Conservation (phyloP, 1,284 basidiomycete genomes). For the Phellinidium pouzarii region DNA sequence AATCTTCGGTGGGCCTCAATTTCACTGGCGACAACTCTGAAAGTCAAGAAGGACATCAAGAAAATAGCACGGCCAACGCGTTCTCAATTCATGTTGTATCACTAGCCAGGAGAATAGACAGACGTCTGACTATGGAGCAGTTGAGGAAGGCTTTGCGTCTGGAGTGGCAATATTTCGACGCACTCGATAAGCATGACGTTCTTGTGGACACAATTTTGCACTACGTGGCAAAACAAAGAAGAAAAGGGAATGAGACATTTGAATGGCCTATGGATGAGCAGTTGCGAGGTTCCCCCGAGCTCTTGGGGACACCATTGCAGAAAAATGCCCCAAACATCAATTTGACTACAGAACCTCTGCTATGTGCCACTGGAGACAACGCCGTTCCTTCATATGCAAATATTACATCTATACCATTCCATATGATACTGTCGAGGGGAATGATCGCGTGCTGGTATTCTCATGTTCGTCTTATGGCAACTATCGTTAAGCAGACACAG, state of each 20-base stretch:
- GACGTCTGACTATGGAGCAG: constrained; percentile 48
- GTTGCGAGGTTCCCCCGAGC: neutral
- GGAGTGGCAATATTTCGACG: constrained; percentile 49
- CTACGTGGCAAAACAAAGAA: constrained; percentile 35
- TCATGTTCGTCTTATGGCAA: constrained; percentile 48
- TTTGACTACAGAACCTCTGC: constrained; percentile 29
- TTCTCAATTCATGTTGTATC: constrained; percentile 52
- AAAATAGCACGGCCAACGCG: constrained; percentile 23
- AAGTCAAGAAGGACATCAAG: neutral
- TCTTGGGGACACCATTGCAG: neutral
- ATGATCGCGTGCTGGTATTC: constrained; percentile 74
- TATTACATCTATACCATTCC: constrained; percentile 31
- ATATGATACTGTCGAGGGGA: constrained; percentile 46
- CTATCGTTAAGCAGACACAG: constrained; percentile 23
- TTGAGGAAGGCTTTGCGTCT: constrained; percentile 39
- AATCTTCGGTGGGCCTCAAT: neutral
- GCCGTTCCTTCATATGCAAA: constrained; percentile 32
- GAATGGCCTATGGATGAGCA: constrained; percentile 7
- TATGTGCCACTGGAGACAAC: constrained; percentile 45
- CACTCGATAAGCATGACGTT: constrained; percentile 33
- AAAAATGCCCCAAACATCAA: neutral
- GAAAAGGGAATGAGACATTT: constrained; percentile 5
- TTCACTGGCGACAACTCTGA: neutral
- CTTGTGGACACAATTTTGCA: constrained; percentile 36
- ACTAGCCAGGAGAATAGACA: constrained; percentile 43